Percentiles rank a stretch among this genome's conserved stretches.
Conservation (phyloP, 140 eudicot genomes). For the Cichorium intybus region DNA sequence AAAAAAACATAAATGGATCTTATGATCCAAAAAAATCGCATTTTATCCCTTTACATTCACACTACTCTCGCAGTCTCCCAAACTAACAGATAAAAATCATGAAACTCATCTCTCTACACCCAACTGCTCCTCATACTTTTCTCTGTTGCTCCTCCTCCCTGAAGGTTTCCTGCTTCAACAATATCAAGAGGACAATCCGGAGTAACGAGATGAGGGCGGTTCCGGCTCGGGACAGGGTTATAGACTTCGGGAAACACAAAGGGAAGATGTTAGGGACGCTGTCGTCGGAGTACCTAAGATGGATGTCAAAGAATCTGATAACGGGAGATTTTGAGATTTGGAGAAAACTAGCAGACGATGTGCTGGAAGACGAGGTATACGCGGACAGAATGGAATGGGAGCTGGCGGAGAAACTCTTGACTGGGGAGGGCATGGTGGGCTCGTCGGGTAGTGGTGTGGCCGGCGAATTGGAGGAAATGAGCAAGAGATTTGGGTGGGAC, state of each 20-base stretch:
- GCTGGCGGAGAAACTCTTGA: conserved; percentile 46
- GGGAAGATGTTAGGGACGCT: conserved; percentile 62
- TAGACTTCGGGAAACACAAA: conserved; percentile 62
- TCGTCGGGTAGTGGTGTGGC: conserved; percentile 18
- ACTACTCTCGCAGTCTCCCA: too few relatives aligned
- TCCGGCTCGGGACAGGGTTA: conserved; percentile 49
- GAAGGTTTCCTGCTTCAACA: conserved; percentile 16
- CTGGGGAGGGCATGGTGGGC: conserved; percentile 24
- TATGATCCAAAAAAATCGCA: too few relatives aligned
- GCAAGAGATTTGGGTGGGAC: conserved; percentile 68
- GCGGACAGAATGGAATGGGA: conserved; percentile 68
- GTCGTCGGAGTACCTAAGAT: conserved; percentile 53
- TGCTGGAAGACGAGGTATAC: conserved; percentile 54
- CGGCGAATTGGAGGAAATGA: conserved; percentile 37
- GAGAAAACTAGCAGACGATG: conserved; percentile 59
- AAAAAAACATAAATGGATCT: too few relatives aligned
- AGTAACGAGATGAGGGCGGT: background rate
- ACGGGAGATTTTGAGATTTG: conserved; percentile 46
- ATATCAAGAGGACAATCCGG: background rate
- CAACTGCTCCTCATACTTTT: background rate
- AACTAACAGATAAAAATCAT: background rate
- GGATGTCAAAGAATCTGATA: conserved; percentile 53
- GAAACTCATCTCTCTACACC: conserved; percentile 2
- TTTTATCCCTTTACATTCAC: too few relatives aligned
- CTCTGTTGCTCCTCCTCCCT: conserved; percentile 3